Base-by-base conservation (phyloP, 192 early-diverging fungal genomes). In the Podila epicladia region DNA sequence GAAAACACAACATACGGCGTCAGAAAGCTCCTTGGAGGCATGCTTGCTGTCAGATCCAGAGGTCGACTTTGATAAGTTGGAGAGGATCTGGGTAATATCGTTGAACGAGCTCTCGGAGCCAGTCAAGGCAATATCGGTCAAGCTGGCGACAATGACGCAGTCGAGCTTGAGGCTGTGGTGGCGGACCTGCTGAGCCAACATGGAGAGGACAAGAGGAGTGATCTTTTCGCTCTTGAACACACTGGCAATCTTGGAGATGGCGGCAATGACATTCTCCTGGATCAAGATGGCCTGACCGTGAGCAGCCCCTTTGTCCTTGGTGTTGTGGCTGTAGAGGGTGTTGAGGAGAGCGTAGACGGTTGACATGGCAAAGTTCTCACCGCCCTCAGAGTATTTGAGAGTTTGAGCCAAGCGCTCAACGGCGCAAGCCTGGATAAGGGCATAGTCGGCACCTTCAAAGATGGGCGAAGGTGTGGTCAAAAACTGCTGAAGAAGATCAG, bases 141-240 rank as follows among this genome's bases (percentile, higher is more conserved):
- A 82, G 51, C 89, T 80, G 66, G 87, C 82, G 13, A 92, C 83
- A 24, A 89, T 85, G 2, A 88, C 84, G 22, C 84, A 83, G 20
- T 74, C 85, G 50, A 92, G 67, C 26, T 85, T 80, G 4, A 85
- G 69, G 50, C 83, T 83, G 38, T 84, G 65, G 45, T 87, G 85
- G 55, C 88, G 88, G 59, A 90, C 86, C 51, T 91, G 89, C 70
- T 88, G 88, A 51, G 89, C 65, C 68, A 95, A 74, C 85, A 91
- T 90, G 17, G 90, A 91, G 19, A 91, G 87, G 35, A 87, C 88
- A 66, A 85, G 71, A 8, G 87, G 84, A 0, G 91, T 89, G 62
- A 90, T 89, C 89, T 86, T 82, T 57, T 89, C 87, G 61, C 87
- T 85, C 66, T 87, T 83, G 41, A 90, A 82, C 22, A 88, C 74